These are phyloP conservation scores for Cyathus striatus DNA, from an alignment of 768 basidiomycete genomes.

Conservation along the genomic window DNA sequence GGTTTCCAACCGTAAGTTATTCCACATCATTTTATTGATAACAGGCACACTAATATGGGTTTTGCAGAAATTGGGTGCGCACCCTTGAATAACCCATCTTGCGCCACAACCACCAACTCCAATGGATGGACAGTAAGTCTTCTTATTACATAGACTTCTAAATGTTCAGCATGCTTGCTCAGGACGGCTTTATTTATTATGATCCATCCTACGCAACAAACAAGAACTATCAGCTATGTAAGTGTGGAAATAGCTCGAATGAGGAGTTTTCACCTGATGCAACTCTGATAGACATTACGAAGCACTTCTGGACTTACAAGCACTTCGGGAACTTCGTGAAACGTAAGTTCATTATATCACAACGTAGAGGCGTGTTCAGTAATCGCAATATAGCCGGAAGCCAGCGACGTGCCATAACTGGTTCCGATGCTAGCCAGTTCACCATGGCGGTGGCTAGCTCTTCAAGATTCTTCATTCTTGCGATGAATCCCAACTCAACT, in stretches of 20 bases:
- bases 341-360: slow-evolving; percentile 18
- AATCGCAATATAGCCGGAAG: slow-evolving; percentile 23
- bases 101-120: slow-evolving; percentile 27
- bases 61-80: slow-evolving; percentile 31
- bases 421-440: slow-evolving; percentile 22
- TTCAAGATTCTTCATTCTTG: slow-evolving; percentile 21
- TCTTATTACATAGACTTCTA: not conserved
- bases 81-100: slow-evolving; percentile 25
- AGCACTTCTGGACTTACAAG: slow-evolving; percentile 35
- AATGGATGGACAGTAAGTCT: slow-evolving; percentile 35
- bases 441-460: slow-evolving; percentile 26
- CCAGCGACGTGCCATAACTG: slow-evolving; percentile 25
- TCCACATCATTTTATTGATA: no score
- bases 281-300: slow-evolving; percentile 21
- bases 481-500: slow-evolving; percentile 27
- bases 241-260: slow-evolving; percentile 2
- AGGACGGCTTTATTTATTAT: slow-evolving; percentile 36
- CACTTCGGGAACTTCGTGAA: slow-evolving; percentile 36
- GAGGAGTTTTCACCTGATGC: not conserved
- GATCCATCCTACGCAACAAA: slow-evolving; percentile 32
- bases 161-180: not conserved
- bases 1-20: slow-evolving; percentile 24
- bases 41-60: no score
- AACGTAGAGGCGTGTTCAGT: not conserved
- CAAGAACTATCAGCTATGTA: slow-evolving; percentile 30